These are phyloP conservation scores for Cenchrus purpureus DNA, from an alignment of 176 grass and related monocot species.

Conservation along the genomic window DNA sequence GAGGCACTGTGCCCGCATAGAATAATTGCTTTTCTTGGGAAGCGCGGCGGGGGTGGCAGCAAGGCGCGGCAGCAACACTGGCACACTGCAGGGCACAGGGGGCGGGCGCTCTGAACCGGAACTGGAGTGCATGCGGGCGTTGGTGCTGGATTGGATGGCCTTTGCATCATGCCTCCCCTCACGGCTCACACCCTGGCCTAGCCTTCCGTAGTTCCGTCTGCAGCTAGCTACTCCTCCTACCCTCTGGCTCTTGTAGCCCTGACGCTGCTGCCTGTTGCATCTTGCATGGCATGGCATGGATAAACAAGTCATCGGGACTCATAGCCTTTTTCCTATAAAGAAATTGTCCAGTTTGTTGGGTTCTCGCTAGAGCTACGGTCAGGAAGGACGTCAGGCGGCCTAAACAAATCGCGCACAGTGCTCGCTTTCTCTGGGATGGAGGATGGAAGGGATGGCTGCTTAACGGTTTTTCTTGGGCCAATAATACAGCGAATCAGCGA, in stretches of 20 bases:
- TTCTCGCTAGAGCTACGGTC: no score
- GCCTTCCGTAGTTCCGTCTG: not conserved
- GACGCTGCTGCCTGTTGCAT: not conserved
- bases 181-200: not conserved
- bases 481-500: not conserved
- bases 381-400: not conserved
- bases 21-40: constrained; percentile 85
- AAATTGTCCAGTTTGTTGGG: constrained; percentile 30
- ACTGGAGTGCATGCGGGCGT: constrained; percentile 39
- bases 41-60: constrained; percentile 16
- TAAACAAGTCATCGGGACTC: constrained; percentile 42
- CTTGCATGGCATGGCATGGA: not conserved
- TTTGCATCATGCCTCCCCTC: constrained; percentile 22
- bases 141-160: constrained; percentile 7
- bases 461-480: constrained; percentile 31
- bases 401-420: not conserved
- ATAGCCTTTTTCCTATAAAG: not conserved
- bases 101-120: constrained; percentile 13
- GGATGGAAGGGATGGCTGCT: not conserved
- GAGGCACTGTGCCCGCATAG: constrained; percentile 46
- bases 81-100: not conserved
- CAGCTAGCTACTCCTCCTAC: not conserved
- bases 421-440: not conserved
- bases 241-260: not conserved
- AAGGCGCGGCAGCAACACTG: not conserved